phyloP scores from a whole-genome alignment of 2,329 filamentous ascomycete genomes.

The Cytospora chrysosperma region DNA sequence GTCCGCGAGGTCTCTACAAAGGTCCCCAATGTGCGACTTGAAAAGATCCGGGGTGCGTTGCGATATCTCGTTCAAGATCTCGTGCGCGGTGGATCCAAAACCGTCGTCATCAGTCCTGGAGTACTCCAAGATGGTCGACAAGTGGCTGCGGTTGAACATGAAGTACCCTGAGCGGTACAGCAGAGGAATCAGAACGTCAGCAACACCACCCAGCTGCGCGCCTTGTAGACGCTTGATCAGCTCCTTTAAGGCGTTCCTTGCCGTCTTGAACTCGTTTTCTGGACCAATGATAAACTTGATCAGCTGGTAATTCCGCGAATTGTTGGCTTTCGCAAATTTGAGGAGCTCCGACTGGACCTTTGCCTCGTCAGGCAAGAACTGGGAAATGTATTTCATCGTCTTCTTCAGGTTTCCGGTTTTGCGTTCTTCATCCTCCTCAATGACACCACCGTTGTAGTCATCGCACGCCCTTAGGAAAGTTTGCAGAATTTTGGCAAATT shows the following conservation, averaged over 20 bases:
- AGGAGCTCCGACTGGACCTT: slow-evolving; percentile 75
- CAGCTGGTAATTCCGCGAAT: slow-evolving; percentile 85
- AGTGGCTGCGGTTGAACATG: slow-evolving; percentile 91
- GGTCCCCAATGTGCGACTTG: slow-evolving; percentile 85
- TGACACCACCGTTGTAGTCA: slow-evolving; percentile 82
- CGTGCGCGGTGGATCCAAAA: slow-evolving; percentile 76
- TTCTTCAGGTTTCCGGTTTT: slow-evolving; percentile 70
- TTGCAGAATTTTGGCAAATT: slow-evolving; percentile 70
- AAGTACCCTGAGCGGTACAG: slow-evolving; percentile 81
- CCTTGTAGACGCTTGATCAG: slow-evolving; percentile 77
- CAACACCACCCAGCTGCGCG: slow-evolving; percentile 59
- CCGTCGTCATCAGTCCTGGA: slow-evolving; percentile 80
- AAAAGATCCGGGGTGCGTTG: slow-evolving; percentile 85
- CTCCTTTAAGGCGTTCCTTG: slow-evolving; percentile 87
- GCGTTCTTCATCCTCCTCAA: slow-evolving; percentile 67
- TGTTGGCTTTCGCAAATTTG: slow-evolving; percentile 88
- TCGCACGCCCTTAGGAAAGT: slow-evolving; percentile 84
- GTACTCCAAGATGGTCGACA: slow-evolving; percentile 84
- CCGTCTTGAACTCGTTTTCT: slow-evolving; percentile 88
- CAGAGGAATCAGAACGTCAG: slow-evolving; percentile 79
- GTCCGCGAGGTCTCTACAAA: slow-evolving; percentile 82
- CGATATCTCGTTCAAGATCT: slow-evolving; percentile 89
- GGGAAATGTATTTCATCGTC: slow-evolving; percentile 70
- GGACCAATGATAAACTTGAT: slow-evolving; percentile 81
- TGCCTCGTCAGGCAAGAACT: slow-evolving; percentile 72